Base-by-base conservation (phyloP, 805 yeast species). In the Nakazawaea molendinolei region DNA sequence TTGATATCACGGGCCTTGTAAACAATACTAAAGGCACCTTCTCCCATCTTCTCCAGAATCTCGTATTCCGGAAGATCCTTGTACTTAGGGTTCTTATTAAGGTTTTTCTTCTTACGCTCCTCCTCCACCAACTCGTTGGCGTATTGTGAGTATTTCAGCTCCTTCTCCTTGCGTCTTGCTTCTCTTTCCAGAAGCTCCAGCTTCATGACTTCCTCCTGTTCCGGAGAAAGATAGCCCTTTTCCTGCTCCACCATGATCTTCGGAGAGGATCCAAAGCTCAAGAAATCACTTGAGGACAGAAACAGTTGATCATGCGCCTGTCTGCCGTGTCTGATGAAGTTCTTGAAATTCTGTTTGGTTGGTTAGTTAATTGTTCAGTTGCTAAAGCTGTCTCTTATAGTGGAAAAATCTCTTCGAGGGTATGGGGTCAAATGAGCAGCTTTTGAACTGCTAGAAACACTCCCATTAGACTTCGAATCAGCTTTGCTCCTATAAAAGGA, bases 11-110 rank as follows among this genome's bases (percentile, higher is more conserved):
- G 52, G 0, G 94, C 95, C 51, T 72, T 77, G 61, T 77, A 85
- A 4, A 90, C 97, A 9, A 74, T 69, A 3, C 95, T 85, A 53
- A 90, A 89, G 0, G 97, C 97, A 7, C 97, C 97, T 51, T 82
- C 89, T 1, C 92, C 90, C 13, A 82, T 60, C 40, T 56, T 53
- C 16, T 50, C 54, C 8, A 45, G 30, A 9, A 60, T 22, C 5
- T 40, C 28, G 42, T 58, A 60, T 15, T 38, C 34, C 4, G 34
- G 34, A 27, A 60, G 46, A 3, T 53, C 48, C 31, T 49, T 51
- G 28, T 45, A 46, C 23, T 51, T 48, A 28, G 45, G 44, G 22
- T 41, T 41, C 24, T 42, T 33, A 28, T n/a, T 27, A 28, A n/a
- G 9, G 16, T 33, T 36, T 23, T 51, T 47, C 9, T 44, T 35